Percentiles rank a stretch among this genome's conserved stretches.
Evolutionary conservation across 2,329 filamentous ascomycete genomes (phyloP).

Genomic region (Blastomyces silverae): DNA sequence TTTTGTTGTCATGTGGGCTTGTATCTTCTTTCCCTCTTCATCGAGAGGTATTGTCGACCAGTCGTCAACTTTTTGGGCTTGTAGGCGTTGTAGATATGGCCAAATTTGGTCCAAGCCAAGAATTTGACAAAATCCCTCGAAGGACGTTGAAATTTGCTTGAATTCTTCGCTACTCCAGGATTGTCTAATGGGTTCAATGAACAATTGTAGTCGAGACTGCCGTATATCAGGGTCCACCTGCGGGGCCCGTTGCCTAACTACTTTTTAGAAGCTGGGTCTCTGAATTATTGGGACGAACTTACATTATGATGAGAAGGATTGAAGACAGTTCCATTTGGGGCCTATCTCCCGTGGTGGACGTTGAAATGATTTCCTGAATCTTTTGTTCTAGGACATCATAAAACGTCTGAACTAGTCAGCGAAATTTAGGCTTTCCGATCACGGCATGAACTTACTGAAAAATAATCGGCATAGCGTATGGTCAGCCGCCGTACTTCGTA

Average conservation of each 20-base stretch:
- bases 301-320: slow-evolving; percentile 89
- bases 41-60: slow-evolving; percentile 77
- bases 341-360: slow-evolving; percentile 67
- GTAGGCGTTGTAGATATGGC: slow-evolving; percentile 65
- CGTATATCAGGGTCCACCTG: slow-evolving; percentile 66
- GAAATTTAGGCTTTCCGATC: slow-evolving; percentile 18
- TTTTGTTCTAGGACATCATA: slow-evolving; percentile 81
- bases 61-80: slow-evolving; percentile 69
- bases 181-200: slow-evolving; percentile 72
- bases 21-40: slow-evolving; percentile 68
- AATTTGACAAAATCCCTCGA: slow-evolving; percentile 70
- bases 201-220: slow-evolving; percentile 63
- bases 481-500: slow-evolving; percentile 83
- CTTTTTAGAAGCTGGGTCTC: slow-evolving; percentile 14
- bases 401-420: slow-evolving; percentile 52
- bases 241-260: slow-evolving; percentile 65
- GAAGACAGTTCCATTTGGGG: slow-evolving; percentile 79
- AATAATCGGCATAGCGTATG: slow-evolving; percentile 82
- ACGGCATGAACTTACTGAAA: slow-evolving; percentile 54
- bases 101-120: slow-evolving; percentile 75
- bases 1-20: slow-evolving; percentile 69
- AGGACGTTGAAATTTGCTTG: slow-evolving; percentile 62
- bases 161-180: slow-evolving; percentile 71
- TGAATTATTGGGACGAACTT: slow-evolving; percentile 27
- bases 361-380: slow-evolving; percentile 68